Base-by-base conservation (phyloP, 2,329 filamentous ascomycete genomes). In the Apiospora marii region DNA sequence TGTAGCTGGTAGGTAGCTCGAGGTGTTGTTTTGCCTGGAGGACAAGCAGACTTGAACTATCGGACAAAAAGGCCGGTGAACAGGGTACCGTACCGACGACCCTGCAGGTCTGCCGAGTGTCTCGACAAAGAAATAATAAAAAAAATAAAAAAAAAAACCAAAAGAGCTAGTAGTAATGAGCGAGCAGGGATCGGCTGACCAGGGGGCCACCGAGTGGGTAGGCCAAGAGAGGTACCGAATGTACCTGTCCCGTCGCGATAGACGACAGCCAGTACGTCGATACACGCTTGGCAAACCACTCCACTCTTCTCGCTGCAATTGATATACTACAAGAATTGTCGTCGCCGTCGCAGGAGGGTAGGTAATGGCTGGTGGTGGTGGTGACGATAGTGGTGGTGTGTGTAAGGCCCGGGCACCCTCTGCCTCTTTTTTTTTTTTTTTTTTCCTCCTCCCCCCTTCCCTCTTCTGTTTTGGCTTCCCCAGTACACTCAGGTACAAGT, bases 11-110 rank as follows among this genome's bases (percentile, higher is more conserved):
- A 64, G 58, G 30, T 70, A 53, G 48, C 46, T 76, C 75, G 74
- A 74, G 67, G 58, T 64, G 75, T 74, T 73, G 73, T 75, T 70
- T 70, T 70, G 68, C 68, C 46, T 27, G 19, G 68, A 58, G 27
- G 27, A 69, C 67, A 46, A 34, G 48, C 58, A 64, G 58, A 41
- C 58, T 41, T 41, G 58, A 64, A 64, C 58, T 64, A 64, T 64
- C 34, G 58, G 58, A 37, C 58, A 41, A 44, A 68, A 68, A 48
- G 27, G 24, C 43, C 43, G 67, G 44, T 48, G 48, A 16, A 61
- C 53, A 70, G 68, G 58, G 58, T 64, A 64, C 58, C 58, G 68
- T 70, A 70, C 68, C 68, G 68, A 58, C 30, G 48, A 27, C 72
- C 73, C 71, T 74, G 71, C 41, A 72, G 67, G 48, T 58, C 46